Percentiles rank a stretch among this genome's conserved stretches.
Evolutionary conservation across 805 yeast species (phyloP).

Genomic region (Kazachstania martiniae): DNA sequence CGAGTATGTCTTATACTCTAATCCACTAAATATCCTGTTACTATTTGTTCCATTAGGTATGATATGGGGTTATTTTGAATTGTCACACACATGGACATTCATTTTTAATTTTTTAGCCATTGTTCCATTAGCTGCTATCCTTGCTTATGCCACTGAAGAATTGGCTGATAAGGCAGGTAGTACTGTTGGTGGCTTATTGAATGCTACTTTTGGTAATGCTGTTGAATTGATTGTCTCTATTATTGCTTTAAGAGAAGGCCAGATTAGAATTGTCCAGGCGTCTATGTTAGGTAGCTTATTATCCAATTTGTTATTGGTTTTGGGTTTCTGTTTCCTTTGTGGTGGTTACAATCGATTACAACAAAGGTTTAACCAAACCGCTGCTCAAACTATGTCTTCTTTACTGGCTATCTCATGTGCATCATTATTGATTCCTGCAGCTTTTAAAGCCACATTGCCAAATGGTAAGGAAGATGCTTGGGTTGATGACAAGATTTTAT

Average conservation of each 20-base stretch:
- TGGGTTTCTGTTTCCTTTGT: constrained; percentile 90
- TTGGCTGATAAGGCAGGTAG: constrained; percentile 80
- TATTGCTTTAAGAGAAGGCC: constrained; percentile 77
- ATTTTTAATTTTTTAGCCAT: constrained; percentile 78
- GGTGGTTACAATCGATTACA: constrained; percentile 84
- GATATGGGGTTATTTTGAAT: constrained; percentile 49
- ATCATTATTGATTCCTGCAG: constrained; percentile 88
- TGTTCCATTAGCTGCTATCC: constrained; percentile 80
- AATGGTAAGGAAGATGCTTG: constrained; percentile 28
- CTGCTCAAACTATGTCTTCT: constrained; percentile 96
- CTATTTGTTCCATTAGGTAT: constrained; percentile 86
- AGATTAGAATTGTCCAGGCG: constrained; percentile 90
- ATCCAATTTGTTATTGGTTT: constrained; percentile 76
- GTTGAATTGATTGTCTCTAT: constrained; percentile 92
- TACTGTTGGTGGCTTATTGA: constrained; percentile 85
- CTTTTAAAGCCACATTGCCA: constrained; percentile 77
- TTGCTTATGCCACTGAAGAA: constrained; percentile 91
- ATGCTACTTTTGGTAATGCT: constrained; percentile 97
- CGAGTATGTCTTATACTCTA: constrained; percentile 34
- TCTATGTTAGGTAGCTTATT: constrained; percentile 93
- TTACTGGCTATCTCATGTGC: constrained; percentile 84
- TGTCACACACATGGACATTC: constrained; percentile 49
- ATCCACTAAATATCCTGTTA: constrained; percentile 67
- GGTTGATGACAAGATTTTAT: constrained; percentile 40
- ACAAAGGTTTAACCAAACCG: constrained; percentile 88